Percentiles rank a stretch among this genome's conserved stretches.
These are phyloP conservation scores for Rhododendron molle DNA, from an alignment of 148 eudicot species.

Conservation along the genomic window DNA sequence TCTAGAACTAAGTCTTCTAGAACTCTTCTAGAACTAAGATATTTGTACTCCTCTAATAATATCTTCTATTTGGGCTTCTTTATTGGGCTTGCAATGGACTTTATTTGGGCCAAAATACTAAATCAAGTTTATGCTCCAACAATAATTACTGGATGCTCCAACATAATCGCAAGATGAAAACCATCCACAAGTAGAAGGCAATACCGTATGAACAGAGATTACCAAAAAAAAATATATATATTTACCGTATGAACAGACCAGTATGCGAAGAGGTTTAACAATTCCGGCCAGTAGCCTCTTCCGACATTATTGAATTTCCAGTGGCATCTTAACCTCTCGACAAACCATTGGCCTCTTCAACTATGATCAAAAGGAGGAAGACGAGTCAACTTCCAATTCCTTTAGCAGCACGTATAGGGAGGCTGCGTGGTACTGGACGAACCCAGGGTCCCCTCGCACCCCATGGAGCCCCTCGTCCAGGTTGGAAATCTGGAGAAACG, in stretches of 20 bases:
- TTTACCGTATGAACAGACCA: neutral
- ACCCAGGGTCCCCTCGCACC: constrained; percentile 67
- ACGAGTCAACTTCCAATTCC: constrained; percentile 42
- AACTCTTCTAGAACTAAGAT: no score
- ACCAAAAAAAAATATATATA: no score
- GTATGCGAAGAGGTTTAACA: neutral
- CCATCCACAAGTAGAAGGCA: neutral
- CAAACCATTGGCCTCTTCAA: constrained; percentile 54
- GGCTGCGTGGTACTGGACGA: constrained; percentile 55
- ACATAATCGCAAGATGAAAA: neutral
- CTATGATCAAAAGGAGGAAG: constrained; percentile 41
- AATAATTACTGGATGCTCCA: neutral
- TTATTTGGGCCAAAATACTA: no score
- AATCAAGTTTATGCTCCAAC: no score
- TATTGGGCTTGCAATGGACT: no score
- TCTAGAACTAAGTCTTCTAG: no score
- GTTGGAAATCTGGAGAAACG: constrained; percentile 46
- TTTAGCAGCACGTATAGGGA: constrained; percentile 53
- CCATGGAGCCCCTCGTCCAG: constrained; percentile 44
- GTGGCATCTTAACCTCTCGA: constrained; percentile 30
- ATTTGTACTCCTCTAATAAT: no score
- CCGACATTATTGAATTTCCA: neutral
- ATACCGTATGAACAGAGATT: neutral
- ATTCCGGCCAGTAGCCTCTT: neutral
- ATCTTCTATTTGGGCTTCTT: no score